phyloP scores from a whole-genome alignment of 2,329 filamentous ascomycete species.

The Colletotrichum viniferum region DNA sequence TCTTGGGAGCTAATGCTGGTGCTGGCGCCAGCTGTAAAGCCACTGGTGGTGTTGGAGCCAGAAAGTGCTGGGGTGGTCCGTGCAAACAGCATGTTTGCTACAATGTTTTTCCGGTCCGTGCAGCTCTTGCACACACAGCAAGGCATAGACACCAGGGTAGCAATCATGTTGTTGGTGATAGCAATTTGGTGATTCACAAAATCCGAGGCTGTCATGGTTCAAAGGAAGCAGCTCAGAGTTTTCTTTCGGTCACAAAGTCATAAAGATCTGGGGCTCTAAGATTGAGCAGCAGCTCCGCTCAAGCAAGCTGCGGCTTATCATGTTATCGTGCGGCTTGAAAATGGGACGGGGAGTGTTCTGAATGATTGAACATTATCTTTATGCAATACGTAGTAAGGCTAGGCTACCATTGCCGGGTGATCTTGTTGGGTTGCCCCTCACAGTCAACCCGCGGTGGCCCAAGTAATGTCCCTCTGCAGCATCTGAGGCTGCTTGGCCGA shows the following conservation, averaged over 20 bases:
- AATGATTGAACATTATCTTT: constrained; percentile 21
- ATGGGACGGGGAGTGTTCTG: not conserved
- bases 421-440: not conserved
- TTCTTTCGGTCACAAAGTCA: not conserved
- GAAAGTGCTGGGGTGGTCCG: not conserved
- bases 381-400: constrained; percentile 1
- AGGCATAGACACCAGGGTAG: not conserved
- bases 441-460: not conserved
- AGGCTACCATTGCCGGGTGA: not conserved
- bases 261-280: not conserved
- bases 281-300: not conserved
- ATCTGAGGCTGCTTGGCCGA: not conserved
- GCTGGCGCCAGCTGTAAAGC: constrained; percentile 7
- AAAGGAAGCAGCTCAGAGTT: not conserved
- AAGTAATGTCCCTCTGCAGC: not conserved
- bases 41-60: not conserved
- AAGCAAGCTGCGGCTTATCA: not conserved
- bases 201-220: not conserved
- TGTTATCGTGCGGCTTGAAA: not conserved
- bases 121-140: constrained; percentile 3
- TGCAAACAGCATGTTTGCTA: not conserved
- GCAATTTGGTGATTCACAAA: not conserved
- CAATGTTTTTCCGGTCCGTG: constrained; percentile 8
- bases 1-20: not conserved
- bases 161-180: not conserved